A percentile compares a stretch with the other conserved stretches of the same genome.
Evolutionary conservation across 768 basidiomycete genomes (phyloP).

Genomic region (Tricholomella constricta): DNA sequence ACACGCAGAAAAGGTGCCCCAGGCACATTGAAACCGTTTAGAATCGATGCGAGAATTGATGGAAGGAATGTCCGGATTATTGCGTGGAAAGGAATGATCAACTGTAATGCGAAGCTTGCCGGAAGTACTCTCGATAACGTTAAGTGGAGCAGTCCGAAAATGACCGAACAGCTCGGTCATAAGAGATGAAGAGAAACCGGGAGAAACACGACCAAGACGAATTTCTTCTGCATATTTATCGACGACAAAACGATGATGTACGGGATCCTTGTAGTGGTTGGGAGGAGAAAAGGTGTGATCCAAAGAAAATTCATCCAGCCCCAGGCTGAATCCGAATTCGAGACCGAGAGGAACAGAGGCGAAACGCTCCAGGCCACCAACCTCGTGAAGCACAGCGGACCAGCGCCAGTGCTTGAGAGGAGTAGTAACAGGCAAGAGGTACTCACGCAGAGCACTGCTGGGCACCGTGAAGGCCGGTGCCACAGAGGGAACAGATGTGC

Average conservation of each 20-base stretch:
- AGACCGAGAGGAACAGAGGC: not conserved
- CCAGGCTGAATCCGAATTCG: not conserved
- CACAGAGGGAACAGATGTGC: slow-evolving; percentile 20
- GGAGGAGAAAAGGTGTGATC: not conserved
- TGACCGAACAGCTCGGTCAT: not conserved
- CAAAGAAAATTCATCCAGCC: not conserved
- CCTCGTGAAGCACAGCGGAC: not conserved
- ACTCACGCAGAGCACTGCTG: slow-evolving; percentile 6
- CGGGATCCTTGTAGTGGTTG: slow-evolving; percentile 2
- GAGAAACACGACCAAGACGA: not conserved
- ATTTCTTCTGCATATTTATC: slow-evolving; percentile 2
- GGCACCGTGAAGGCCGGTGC: slow-evolving; percentile 8
- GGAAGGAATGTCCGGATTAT: not conserved
- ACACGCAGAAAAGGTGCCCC: not conserved
- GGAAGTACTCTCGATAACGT: not conserved
- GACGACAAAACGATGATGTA: not conserved
- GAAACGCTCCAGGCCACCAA: no score
- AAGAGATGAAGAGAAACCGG: not conserved
- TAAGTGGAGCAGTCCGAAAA: not conserved
- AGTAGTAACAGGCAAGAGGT: slow-evolving; percentile 17
- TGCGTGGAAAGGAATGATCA: not conserved
- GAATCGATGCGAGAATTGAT: not conserved
- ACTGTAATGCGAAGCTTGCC: not conserved
- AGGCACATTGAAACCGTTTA: not conserved
- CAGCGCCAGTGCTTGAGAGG: slow-evolving; percentile 16